Conservation (phyloP, 2,329 filamentous ascomycete species). For the Aureobasidium sp. region DNA sequence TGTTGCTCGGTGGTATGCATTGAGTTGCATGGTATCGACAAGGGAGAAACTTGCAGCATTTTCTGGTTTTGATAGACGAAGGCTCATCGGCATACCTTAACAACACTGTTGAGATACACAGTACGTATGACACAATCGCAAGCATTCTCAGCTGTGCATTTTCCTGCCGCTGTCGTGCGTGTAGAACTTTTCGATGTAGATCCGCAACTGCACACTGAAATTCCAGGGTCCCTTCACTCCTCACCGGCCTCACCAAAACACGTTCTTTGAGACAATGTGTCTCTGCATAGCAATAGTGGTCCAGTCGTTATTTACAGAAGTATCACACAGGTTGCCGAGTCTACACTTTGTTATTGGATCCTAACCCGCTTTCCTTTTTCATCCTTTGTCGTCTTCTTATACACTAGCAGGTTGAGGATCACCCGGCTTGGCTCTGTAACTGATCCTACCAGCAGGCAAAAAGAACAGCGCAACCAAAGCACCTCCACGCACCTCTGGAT, state of each 20-base stretch:
- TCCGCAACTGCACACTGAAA: no score
- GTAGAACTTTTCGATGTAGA: no score
- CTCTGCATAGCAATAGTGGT: no score
- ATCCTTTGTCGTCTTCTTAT: neutral
- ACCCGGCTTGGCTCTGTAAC: constrained; percentile 41
- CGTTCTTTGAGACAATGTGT: no score
- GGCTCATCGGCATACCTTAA: neutral
- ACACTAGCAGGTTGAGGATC: constrained; percentile 33
- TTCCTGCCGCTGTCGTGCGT: neutral
- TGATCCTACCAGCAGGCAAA: constrained; percentile 49
- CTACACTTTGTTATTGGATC: no score
- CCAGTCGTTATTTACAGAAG: no score
- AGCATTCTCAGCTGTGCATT: neutral
- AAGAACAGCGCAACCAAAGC: constrained; percentile 46
- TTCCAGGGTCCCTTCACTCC: no score
- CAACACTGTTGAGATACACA: neutral
- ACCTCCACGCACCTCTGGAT: constrained; percentile 45
- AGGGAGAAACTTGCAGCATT: neutral
- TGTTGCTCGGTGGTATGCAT: neutral
- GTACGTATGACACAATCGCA: neutral
- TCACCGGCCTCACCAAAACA: no score
- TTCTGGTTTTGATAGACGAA: neutral
- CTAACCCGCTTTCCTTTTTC: no score
- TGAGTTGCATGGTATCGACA: neutral
- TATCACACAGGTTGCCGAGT: no score